A percentile compares a stretch with the other conserved stretches of the same genome.
phyloP scores from a whole-genome alignment of 169 alveolate species.

The Amoebophrya sp. region DNA sequence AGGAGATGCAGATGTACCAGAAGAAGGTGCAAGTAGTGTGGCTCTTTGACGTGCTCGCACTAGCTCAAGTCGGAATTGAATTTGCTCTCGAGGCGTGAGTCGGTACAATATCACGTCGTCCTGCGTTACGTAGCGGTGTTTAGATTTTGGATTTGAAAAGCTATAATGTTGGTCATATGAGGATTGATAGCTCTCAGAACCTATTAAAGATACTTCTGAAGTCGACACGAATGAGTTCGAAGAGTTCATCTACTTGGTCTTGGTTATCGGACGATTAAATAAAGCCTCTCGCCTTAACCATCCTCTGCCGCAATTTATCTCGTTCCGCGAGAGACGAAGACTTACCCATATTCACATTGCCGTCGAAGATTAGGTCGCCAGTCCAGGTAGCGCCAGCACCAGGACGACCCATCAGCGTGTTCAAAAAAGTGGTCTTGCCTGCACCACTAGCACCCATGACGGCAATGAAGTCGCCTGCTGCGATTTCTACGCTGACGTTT shows the following conservation, averaged over 20 bases:
- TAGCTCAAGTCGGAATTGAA: background rate
- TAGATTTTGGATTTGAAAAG: too few species aligned
- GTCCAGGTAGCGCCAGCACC: background rate
- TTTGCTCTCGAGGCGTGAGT: background rate
- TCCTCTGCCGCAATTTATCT: background rate
- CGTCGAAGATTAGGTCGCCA: background rate
- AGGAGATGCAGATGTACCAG: too few species aligned
- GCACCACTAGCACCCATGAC: background rate
- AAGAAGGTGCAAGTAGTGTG: too few species aligned
- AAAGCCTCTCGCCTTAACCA: too few species aligned
- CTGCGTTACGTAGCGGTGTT: background rate
- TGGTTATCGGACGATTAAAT: too few species aligned
- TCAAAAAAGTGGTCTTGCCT: background rate
- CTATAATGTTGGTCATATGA: too few species aligned
- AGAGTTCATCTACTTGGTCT: too few species aligned
- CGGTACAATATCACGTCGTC: background rate
- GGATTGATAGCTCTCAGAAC: too few species aligned
- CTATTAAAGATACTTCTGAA: too few species aligned
- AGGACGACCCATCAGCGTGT: background rate
- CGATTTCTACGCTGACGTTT: background rate
- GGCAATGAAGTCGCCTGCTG: background rate
- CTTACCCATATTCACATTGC: background rate
- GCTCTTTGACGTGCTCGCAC: background rate
- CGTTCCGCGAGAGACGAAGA: background rate
- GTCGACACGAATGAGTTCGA: too few species aligned